Evolutionary conservation across 306 rosid species (phyloP), one percentile per base, ranked within the genome.

Genomic region (Quercus dentata): DNA sequence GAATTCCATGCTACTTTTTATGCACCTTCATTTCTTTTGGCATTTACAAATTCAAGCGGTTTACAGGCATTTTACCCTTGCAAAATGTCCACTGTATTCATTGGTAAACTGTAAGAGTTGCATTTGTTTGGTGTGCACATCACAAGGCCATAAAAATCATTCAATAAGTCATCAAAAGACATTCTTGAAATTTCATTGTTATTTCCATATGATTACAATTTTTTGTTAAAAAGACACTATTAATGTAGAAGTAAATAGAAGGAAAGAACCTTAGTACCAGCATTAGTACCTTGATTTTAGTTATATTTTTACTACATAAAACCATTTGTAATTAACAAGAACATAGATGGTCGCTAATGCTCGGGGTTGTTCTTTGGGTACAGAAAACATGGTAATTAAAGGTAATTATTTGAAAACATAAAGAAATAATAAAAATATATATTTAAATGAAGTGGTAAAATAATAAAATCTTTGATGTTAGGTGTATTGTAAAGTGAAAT

Each of bases 271-370:
- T 13, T 25, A 27, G n/a, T 8, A 62, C 13, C 14, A 28, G 11
- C 13, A 62, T 62, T 62, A 62, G 13, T 13, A 62, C 14, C 69
- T 27, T 19, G 20, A 31, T 17, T 1, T 31, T 17, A 30, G 11
- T 64, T 2, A 64, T 6, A 64, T 18, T 13, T 64, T 64, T 28
- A 72, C 76, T 54, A 70, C 76, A 58, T 23, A 73, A 18, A 46
- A 76, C 44, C 31, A 30, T 64, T 78, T 51, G 27, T 61, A 28
- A 56, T 59, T 38, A 33, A 15, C 44, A 57, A 71, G 46, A 71
- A 56, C 69, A 28, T 33, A 56, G 55, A 14, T 3, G 18, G 54
- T 55, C 18, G 35, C 61, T 69, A 85, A 2, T 83, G 33, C 89
- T 90, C 79, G 86, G 3, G 31, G 31, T n/a, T n/a, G 31, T 30